Conservation (phyloP, 176 grass and related monocot species). For the Oryza coarctata region DNA sequence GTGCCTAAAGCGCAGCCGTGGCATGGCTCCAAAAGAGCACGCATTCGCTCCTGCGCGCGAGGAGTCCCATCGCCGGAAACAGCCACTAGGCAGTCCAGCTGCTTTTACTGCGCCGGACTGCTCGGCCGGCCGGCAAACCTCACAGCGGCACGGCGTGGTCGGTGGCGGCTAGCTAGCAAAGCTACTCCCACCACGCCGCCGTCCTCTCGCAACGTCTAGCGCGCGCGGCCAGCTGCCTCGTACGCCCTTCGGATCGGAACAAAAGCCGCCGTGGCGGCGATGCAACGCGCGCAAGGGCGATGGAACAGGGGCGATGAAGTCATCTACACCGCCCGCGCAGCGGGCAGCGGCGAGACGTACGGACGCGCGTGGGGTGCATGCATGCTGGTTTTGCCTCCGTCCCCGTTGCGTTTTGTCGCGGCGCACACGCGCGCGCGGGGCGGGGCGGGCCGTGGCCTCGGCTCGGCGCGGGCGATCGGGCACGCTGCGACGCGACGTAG, state of each 20-base stretch:
- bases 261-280: no score
- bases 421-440: no score
- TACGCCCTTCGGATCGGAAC: background rate
- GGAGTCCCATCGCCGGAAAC: background rate
- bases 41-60: background rate
- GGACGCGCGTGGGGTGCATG: background rate
- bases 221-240: no score
- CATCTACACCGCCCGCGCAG: background rate
- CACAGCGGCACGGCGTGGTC: background rate
- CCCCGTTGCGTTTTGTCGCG: no score
- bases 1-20: background rate
- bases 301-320: background rate
- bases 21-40: background rate
- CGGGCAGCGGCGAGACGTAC: background rate
- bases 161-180: constrained; percentile 36
- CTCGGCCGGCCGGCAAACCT: background rate
- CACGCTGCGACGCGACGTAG: no score
- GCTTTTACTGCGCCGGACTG: background rate
- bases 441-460: no score
- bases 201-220: constrained; percentile 5
- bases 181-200: no score
- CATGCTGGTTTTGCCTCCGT: no score
- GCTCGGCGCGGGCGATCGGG: no score
- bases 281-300: no score
- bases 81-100: background rate